These are phyloP conservation scores for Kalmusia sp. DNA, from an alignment of 2,329 filamentous ascomycete species.

Conservation along the genomic window DNA sequence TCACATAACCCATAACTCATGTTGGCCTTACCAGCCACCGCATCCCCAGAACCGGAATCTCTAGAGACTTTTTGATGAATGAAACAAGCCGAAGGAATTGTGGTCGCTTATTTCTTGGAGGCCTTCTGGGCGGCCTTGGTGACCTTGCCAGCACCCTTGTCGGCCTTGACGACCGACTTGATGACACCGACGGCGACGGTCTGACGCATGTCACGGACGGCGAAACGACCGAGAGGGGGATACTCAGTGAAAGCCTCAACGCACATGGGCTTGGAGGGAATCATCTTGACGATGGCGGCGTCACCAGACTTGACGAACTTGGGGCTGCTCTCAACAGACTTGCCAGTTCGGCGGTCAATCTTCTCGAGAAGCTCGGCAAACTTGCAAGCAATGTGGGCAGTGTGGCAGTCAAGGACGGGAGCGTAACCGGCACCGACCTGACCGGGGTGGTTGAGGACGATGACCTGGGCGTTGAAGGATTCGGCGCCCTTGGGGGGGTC, in stretches of 20 bases:
- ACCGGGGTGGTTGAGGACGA: conserved; percentile 99
- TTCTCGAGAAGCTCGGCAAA: conserved; percentile 99
- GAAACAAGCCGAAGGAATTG: conserved; percentile 39
- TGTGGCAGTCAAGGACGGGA: conserved; percentile 99
- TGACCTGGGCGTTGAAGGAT: conserved; percentile 99
- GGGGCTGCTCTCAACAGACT: conserved; percentile 87
- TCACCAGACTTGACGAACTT: conserved; percentile 99
- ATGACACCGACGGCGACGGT: conserved; percentile 95
- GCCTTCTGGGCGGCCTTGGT: conserved; percentile 56
- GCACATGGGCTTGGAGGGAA: conserved; percentile 99
- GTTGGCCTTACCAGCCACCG: conserved; percentile 45
- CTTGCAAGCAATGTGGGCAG: conserved; percentile 99
- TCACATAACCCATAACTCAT: conserved; percentile 43
- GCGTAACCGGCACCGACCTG: conserved; percentile 99
- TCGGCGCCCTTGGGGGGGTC: conserved; percentile 89
- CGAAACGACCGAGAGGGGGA: conserved; percentile 99
- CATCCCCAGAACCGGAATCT: conserved; percentile 47
- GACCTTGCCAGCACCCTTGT: conserved; percentile 59
- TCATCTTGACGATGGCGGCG: conserved; percentile 99
- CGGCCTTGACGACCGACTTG: conserved; percentile 66
- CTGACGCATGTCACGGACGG: conserved; percentile 92
- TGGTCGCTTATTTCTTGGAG: conserved; percentile 50
- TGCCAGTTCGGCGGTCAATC: conserved; percentile 99
- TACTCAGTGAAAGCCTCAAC: conserved; percentile 99
- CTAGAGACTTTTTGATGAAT: conserved; percentile 38